A percentile compares a stretch with the other conserved stretches of the same genome.
Conservation (phyloP, 371 early-diverging fungal genomes). For the Fennellomyces sp. region DNA sequence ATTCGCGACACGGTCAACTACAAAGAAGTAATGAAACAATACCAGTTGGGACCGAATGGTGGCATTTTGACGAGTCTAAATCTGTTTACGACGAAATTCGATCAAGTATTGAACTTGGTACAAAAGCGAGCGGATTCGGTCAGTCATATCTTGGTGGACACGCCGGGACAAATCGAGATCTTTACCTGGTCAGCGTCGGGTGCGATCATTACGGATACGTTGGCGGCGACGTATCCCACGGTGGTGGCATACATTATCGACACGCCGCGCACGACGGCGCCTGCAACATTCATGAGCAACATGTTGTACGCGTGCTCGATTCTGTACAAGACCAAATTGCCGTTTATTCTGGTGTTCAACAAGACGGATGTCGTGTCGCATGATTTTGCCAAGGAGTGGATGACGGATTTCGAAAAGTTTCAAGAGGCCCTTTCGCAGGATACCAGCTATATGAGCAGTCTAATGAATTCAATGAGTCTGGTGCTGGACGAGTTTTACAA, state of each 20-base stretch:
- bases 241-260: slow-evolving; percentile 97
- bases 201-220: slow-evolving; percentile 94
- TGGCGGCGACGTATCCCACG: slow-evolving; percentile 93
- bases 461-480: slow-evolving; percentile 95
- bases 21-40: slow-evolving; percentile 98
- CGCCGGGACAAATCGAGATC: slow-evolving; percentile 99
- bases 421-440: slow-evolving; percentile 82
- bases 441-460: slow-evolving; percentile 86
- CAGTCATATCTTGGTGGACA: slow-evolving; percentile 93
- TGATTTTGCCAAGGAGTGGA: slow-evolving; percentile 94
- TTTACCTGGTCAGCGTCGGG: slow-evolving; percentile 99
- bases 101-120: slow-evolving; percentile 89
- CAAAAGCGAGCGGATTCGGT: slow-evolving; percentile 76
- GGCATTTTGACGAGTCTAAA: slow-evolving; percentile 98
- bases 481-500: slow-evolving; percentile 99
- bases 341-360: slow-evolving; percentile 96
- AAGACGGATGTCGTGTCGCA: slow-evolving; percentile 94
- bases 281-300: slow-evolving; percentile 99
- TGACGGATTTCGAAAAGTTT: slow-evolving; percentile 96
- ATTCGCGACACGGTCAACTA: slow-evolving; percentile 99
- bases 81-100: slow-evolving; percentile 96
- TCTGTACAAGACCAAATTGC: slow-evolving; percentile 95
- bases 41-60: slow-evolving; percentile 99
- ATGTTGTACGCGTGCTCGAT: slow-evolving; percentile 99
- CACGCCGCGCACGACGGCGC: slow-evolving; percentile 90